Conservation (phyloP, 108 stramenopile species). For the Skeletonema grethae region DNA sequence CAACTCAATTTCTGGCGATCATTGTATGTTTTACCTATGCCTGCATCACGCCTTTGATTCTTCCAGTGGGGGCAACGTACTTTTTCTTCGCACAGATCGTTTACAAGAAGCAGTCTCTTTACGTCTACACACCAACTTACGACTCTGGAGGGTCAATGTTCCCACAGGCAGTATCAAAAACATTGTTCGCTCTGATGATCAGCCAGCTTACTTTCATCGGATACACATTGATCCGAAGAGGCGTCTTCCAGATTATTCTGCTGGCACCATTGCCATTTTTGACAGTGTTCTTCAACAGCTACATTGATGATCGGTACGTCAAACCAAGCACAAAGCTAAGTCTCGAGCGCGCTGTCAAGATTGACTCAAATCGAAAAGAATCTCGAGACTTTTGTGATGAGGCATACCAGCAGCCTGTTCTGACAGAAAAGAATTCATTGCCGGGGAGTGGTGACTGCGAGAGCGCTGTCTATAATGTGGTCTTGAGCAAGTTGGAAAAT, state of each 20-base stretch:
- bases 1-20: constrained; percentile 59
- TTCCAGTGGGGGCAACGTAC: constrained; percentile 53
- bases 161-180: constrained; percentile 65
- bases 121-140: constrained; percentile 64
- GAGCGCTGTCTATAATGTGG: constrained; percentile 10
- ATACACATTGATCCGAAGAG: constrained; percentile 71
- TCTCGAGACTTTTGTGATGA: constrained; percentile 64
- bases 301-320: constrained; percentile 65
- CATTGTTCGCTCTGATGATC: constrained; percentile 78
- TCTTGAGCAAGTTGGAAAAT: constrained; percentile 25
- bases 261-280: constrained; percentile 74
- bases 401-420: constrained; percentile 86
- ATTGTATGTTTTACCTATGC: constrained; percentile 66
- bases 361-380: constrained; percentile 67
- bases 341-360: constrained; percentile 85
- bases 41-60: constrained; percentile 57
- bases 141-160: constrained; percentile 62
- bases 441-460: constrained; percentile 51
- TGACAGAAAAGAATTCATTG: constrained; percentile 61
- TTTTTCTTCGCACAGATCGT: constrained; percentile 56
- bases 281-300: constrained; percentile 66
- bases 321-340: constrained; percentile 70
- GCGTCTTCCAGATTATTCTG: constrained; percentile 53
- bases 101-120: constrained; percentile 64
- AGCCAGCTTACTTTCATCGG: constrained; percentile 86